Evolutionary conservation across 345 rosid genomes (phyloP).

Genomic region (Odontarrhena argentea): DNA sequence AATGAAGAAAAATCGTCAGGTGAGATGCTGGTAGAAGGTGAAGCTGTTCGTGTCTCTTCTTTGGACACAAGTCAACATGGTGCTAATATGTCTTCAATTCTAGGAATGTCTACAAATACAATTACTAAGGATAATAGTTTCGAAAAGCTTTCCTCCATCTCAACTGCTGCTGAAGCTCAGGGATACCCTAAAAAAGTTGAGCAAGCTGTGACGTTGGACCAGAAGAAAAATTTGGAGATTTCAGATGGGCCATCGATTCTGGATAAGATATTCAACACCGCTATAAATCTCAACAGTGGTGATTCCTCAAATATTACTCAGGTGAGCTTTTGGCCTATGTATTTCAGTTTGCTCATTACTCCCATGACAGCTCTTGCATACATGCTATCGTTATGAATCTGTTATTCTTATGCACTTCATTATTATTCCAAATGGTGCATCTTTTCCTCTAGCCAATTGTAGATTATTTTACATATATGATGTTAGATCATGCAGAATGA

Average conservation of each 20-base stretch:
- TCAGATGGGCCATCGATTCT: constrained; percentile 66
- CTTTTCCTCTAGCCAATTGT: neutral
- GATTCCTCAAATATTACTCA: constrained; percentile 47
- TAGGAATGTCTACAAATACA: constrained; percentile 46
- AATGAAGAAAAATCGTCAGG: constrained; percentile 47
- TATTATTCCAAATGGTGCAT: constrained; percentile 9
- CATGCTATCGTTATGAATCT: constrained; percentile 2
- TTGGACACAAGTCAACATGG: constrained; percentile 41
- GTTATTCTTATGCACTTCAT: constrained; percentile 5
- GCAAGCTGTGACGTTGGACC: constrained; percentile 46
- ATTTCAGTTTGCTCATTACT: constrained; percentile 7
- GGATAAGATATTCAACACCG: constrained; percentile 72
- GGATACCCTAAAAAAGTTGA: constrained; percentile 44
- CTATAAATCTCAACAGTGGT: constrained; percentile 51
- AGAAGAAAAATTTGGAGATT: constrained; percentile 45
- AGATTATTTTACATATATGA: constrained; percentile 1
- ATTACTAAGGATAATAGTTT: constrained; percentile 37
- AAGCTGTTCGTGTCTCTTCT: constrained; percentile 35
- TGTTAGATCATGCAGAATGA: constrained; percentile 17
- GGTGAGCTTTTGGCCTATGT: constrained; percentile 47
- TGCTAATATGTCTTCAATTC: constrained; percentile 43
- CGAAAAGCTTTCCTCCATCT: constrained; percentile 44
- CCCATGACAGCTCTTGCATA: constrained; percentile 14
- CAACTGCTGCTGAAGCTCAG: constrained; percentile 45
- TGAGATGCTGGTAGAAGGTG: constrained; percentile 50